These are phyloP conservation scores for Dactylonectria macrodidyma DNA, from an alignment of 2,329 filamentous ascomycete species.

Conservation along the genomic window DNA sequence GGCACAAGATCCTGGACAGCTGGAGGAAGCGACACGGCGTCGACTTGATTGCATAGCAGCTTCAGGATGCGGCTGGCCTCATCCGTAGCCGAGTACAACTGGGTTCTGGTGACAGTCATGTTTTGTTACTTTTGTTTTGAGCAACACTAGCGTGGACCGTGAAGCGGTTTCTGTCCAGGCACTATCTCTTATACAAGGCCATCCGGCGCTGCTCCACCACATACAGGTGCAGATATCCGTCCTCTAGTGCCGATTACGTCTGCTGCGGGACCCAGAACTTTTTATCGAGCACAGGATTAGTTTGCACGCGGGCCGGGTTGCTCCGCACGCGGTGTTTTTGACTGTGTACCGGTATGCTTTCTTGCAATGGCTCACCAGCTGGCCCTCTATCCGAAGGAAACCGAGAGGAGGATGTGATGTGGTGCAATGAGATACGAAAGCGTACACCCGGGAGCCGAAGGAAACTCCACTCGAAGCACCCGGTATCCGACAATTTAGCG, in stretches of 20 bases:
- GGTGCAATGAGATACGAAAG: background rate
- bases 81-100: constrained; percentile 39
- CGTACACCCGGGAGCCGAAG: constrained; percentile 10
- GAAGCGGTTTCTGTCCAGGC: constrained; percentile 5
- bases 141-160: constrained; percentile 14
- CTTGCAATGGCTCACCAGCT: background rate
- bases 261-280: constrained; percentile 10
- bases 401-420: background rate
- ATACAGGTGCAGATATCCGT: constrained; percentile 5
- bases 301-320: background rate
- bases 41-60: constrained; percentile 43
- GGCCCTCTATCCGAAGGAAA: constrained; percentile 22
- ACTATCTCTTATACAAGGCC: constrained; percentile 31
- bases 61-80: constrained; percentile 43
- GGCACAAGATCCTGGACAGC: constrained; percentile 43
- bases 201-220: constrained; percentile 18
- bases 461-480: constrained; percentile 1
- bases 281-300: background rate
- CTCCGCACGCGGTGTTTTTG: background rate
- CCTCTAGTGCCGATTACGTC: constrained; percentile 15
- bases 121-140: constrained; percentile 2
- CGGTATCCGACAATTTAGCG: constrained; percentile 9
- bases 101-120: constrained; percentile 27
- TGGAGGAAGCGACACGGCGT: constrained; percentile 49
- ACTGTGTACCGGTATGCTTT: background rate